Base-by-base conservation (phyloP, 2,329 filamentous ascomycete species). In the Rutstroemia sydowiana region DNA sequence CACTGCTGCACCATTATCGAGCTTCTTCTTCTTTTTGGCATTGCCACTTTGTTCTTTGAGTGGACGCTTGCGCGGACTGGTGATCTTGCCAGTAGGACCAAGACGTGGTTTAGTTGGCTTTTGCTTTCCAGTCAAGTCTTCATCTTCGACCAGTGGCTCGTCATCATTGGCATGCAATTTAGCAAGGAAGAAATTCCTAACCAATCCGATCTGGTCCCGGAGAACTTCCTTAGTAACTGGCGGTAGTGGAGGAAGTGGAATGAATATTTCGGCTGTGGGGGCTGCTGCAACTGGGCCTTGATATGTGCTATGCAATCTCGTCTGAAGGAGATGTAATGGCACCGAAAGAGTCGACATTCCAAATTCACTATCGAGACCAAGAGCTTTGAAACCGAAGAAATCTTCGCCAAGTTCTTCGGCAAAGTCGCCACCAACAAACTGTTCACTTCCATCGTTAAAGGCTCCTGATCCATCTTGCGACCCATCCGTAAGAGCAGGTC, bases 381-480 rank as follows among this genome's bases (percentile, higher is more conserved):
- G 80, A 55, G 95, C 91, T 66, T 90, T 91, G 79, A 98, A 97
- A 26, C 93, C 93, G 65, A 98, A 98, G 78, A 96, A 98, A 71
- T 98, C 93, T 73, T 98, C 93, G 55, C 91, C 92, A 11, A 98
- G 86, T 61, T 98, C 93, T 67, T 96, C 93, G 0, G 93, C 93
- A 67, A 98, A 98, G 69, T 98, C 93, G 56, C 93, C 93, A 42
- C 88, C 89, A 44, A 96, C 84, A 61, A 97, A 98, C 66, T 97
- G 93, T 58, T 98, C 93, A 68, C 90, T 95, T 58, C 91, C 92
- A 63, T 98, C 93, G 57, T 95, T 89, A 75, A 98, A 98, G 6
- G 90, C 88, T 52, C 86, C 87, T 4, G 85, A 90, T 32, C 91
- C 93, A 65, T 97, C 93, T 30, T 81, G 79, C 32, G 87, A 86